Evolutionary conservation across 106 monocot genomes (phyloP), one percentile per base, ranked within the genome.

Genomic region (Ottelia alismoides): DNA sequence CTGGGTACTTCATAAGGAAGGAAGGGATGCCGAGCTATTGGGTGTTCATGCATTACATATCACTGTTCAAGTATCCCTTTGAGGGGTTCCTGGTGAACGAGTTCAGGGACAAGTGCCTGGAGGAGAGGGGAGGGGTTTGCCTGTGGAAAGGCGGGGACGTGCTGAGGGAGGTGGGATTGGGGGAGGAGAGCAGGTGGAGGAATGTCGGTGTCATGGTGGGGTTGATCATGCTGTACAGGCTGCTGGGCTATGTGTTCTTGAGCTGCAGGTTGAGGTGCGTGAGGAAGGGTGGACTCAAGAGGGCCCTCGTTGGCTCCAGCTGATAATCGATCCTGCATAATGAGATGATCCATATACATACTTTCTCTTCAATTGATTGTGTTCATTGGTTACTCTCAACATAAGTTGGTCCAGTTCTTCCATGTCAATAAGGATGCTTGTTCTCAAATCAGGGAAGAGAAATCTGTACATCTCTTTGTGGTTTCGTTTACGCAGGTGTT

Each of bases 1-100:
- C 94, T 2, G 92, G 92, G 24, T 92, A 87, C 58, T 92, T 92
- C 76, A 89, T 85, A 66, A 31, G 72, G 58, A 85, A 88, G 70
- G 59, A 76, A 35, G 71, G 28, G 44, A 88, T 96, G 71, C 94
- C 94, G 12, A 43, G 71, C 0, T 96, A 72, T 46, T 96, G 94
- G 94, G 66, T 88, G 17, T 96, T 96, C 71, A 85, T 96, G 94
- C 81, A 88, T 65, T 96, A 88, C 48, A 25, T 82, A 0, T 96
- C 94, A 0, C 49, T 96, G 71, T 96, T 96, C 60, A 96, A 84
- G 72, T 88, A 88, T 46, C 94, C 94, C 3, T 82, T 96, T 48
- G 88, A 96, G 53, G 81, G 70, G 27, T 72, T 96, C 52, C 43
- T 96, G 57, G 74, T 88, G 52, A 96, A 88, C 57, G 88, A 96